phyloP scores from a whole-genome alignment of 2,329 filamentous ascomycete species.

The Paecilomyces variotii region DNA sequence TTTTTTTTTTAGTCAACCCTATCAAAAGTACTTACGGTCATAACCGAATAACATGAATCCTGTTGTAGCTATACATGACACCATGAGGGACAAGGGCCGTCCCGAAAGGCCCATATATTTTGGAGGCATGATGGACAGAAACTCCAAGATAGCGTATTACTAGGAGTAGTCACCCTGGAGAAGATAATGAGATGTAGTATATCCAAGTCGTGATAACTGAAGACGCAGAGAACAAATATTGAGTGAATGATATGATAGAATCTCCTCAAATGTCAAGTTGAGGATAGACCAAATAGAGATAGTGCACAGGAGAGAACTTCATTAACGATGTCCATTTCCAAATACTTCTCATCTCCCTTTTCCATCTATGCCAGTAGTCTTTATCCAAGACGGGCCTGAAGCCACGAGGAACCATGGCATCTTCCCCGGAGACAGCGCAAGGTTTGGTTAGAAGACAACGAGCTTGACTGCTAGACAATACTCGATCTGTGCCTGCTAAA shows the following conservation, averaged over 20 bases:
- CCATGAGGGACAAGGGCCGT: not conserved
- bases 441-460: not conserved
- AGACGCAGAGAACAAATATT: not conserved
- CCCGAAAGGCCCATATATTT: not conserved
- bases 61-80: conserved; percentile 38
- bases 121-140: not conserved
- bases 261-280: not conserved
- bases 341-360: not conserved
- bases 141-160: not conserved
- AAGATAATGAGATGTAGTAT: not conserved
- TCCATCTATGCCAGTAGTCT: not conserved
- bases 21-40: conserved; percentile 32
- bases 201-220: not conserved
- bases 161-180: not conserved
- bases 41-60: conserved; percentile 53
- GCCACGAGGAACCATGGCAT: not conserved
- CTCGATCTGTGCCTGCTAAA: not conserved
- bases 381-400: not conserved
- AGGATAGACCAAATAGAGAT: not conserved
- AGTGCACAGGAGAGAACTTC: not conserved
- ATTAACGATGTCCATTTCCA: not conserved
- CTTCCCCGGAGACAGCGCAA: not conserved
- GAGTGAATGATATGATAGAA: not conserved
- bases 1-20: not conserved
- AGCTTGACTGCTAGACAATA: not conserved